These are phyloP conservation scores for Plasmodium ovale DNA, from an alignment of 169 alveolate genomes.

Conservation along the genomic window DNA sequence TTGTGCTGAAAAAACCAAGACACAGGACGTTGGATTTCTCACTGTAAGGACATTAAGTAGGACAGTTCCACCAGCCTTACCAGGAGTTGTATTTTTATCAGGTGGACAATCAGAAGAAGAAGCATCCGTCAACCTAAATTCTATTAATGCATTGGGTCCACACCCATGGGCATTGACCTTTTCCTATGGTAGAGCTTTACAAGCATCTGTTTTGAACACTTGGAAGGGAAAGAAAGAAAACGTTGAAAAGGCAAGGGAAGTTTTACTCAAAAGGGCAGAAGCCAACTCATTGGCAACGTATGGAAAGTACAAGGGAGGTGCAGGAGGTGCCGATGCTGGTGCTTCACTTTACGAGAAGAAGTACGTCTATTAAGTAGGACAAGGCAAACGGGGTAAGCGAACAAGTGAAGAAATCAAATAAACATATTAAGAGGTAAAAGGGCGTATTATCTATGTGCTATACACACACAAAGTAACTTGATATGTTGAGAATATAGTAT, in stretches of 20 bases:
- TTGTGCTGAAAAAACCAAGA: constrained; percentile 89
- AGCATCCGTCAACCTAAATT: constrained; percentile 96
- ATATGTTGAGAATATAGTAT: no score
- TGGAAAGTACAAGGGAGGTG: constrained; percentile 81
- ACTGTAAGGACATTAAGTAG: constrained; percentile 95
- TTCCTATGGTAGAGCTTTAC: constrained; percentile 99
- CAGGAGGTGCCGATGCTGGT: constrained; percentile 81
- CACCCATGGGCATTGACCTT: constrained; percentile 97
- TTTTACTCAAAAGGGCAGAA: constrained; percentile 94
- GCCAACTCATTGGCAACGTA: constrained; percentile 96
- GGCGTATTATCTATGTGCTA: no score
- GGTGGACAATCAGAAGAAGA: constrained; percentile 99
- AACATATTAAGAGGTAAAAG: no score
- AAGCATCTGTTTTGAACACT: constrained; percentile 95
- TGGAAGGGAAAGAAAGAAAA: constrained; percentile 98
- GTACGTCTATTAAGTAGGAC: constrained; percentile 78
- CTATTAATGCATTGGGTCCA: constrained; percentile 93
- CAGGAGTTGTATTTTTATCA: constrained; percentile 98
- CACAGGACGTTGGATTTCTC: constrained; percentile 95
- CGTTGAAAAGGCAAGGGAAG: constrained; percentile 95
- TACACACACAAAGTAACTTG: no score
- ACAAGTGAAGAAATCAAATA: no score
- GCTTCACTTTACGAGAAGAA: constrained; percentile 83
- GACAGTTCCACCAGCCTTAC: constrained; percentile 97
- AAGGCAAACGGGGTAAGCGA: no score